These are phyloP conservation scores for Alnus glutinosa DNA, from an alignment of 306 rosid species.

Conservation along the genomic window DNA sequence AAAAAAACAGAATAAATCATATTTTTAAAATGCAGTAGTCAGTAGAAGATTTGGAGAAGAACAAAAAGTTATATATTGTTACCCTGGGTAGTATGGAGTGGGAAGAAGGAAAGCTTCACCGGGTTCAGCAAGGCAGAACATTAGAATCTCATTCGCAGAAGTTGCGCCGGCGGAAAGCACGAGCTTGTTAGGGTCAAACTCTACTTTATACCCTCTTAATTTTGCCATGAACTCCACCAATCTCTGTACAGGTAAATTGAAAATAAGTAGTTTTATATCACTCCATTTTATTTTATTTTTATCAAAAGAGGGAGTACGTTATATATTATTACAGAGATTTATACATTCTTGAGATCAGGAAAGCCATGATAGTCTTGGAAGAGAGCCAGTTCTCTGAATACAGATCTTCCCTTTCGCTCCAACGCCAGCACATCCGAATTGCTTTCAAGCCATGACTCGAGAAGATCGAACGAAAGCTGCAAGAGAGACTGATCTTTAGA, in stretches of 20 bases:
- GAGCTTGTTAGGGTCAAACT: slow-evolving; percentile 48
- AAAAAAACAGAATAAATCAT: background rate
- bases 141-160: slow-evolving; percentile 79
- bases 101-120: slow-evolving; percentile 92
- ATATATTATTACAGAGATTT: background rate
- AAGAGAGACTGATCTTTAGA: background rate
- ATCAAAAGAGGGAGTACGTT: background rate
- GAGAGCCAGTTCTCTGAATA: slow-evolving; percentile 73
- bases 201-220: slow-evolving; percentile 60
- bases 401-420: slow-evolving; percentile 53
- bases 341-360: slow-evolving; percentile 72
- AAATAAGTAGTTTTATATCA: no score
- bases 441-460: slow-evolving; percentile 62
- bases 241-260: slow-evolving; percentile 34
- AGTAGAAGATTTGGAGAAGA: background rate
- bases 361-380: slow-evolving; percentile 91
- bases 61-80: background rate
- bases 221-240: slow-evolving; percentile 62
- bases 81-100: slow-evolving; percentile 93
- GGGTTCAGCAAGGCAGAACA: slow-evolving; percentile 78
- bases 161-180: slow-evolving; percentile 91
- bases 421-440: slow-evolving; percentile 58
- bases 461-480: slow-evolving; percentile 74
- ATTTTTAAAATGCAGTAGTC: background rate
- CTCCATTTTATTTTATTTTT: no score